Evolutionary conservation across 192 early-diverging fungal species (phyloP).

Genomic region (Entophlyctis helioformis): DNA sequence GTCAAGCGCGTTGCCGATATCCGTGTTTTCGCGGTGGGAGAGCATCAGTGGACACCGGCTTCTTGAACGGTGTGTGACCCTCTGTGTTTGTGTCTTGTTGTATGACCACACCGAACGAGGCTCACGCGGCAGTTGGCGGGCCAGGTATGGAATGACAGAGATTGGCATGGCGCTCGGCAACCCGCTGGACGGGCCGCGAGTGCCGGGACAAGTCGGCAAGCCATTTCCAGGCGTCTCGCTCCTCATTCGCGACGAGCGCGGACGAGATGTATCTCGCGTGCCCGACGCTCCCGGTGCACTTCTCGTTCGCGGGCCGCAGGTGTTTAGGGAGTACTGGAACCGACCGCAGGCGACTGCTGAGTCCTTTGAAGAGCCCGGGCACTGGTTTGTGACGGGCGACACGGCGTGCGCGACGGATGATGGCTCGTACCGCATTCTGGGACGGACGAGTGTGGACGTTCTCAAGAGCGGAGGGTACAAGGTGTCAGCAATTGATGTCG

Average conservation of each 20-base stretch:
- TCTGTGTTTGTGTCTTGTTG: too few species aligned
- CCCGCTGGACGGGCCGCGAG: constrained; percentile 20
- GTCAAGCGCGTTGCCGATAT: constrained; percentile 59
- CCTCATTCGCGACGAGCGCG: constrained; percentile 38
- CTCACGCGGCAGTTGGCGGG: too few species aligned
- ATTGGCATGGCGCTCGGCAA: constrained; percentile 82
- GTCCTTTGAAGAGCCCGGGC: not conserved
- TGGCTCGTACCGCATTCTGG: constrained; percentile 61
- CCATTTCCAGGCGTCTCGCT: constrained; percentile 61
- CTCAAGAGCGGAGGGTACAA: constrained; percentile 87
- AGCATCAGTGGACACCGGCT: constrained; percentile 58
- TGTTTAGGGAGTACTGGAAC: constrained; percentile 71
- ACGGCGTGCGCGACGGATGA: constrained; percentile 36
- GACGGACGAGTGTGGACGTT: constrained; percentile 70
- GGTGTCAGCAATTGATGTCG: constrained; percentile 66
- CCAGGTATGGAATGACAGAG: constrained; percentile 73
- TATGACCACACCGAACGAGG: too few species aligned
- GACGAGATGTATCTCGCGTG: constrained; percentile 32
- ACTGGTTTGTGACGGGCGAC: constrained; percentile 69
- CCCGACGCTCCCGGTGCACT: constrained; percentile 52
- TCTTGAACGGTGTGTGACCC: constrained; percentile 55
- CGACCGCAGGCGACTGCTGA: constrained; percentile 59
- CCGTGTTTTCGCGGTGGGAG: constrained; percentile 59
- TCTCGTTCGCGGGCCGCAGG: constrained; percentile 58
- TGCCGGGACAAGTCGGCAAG: constrained; percentile 56